Evolutionary conservation across 805 yeast genomes (phyloP), one percentile per base, ranked within the genome.

Genomic region (Candida adriatica): DNA sequence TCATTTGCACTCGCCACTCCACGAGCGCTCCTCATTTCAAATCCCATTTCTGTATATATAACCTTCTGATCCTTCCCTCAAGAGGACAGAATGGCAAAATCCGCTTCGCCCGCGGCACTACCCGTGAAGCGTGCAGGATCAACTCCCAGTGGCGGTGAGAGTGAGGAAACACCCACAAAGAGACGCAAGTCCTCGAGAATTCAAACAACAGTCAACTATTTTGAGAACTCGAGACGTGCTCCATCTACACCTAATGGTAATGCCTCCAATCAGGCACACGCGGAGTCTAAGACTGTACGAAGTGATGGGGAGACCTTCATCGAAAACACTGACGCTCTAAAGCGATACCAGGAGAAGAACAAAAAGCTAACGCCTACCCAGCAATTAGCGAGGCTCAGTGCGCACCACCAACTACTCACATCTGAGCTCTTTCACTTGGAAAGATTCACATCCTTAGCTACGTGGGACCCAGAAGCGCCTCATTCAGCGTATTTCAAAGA

Each of bases 391-490:
- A 35, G 34, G 18, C 34, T 38, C 8, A 30, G 38, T 17, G 40
- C 38, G 4, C 23, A 35, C 21, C 73, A 71, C 49, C 71, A 70
- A 30, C 31, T 69, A 5, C 51, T 71, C 16, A 60, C 73, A 0
- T 73, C 75, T 39, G 87, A 81, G 47, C 55, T 80, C 13, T 79
- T 73, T 44, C 85, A 80, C 48, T 54, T 81, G 17, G 58, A 65
- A 35, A 73, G 76, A 42, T 80, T 68, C 48, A 72, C 75, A 14
- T 74, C 84, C 1, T 50, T 79, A 26, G 71, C 67, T 0, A 73
- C 71, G 13, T 81, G 77, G 70, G 70, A 78, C 41, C 87, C 87
- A 0, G 45, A 52, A 11, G 60, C 62, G 2, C 46, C 58, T 8
- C 61, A 59, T 13, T 59, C 65, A 3, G 56, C 53, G 21, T 39